A percentile compares a stretch with the other conserved stretches of the same genome.
These are phyloP conservation scores for Fusarium pseudonygamai DNA, from an alignment of 2,329 filamentous ascomycete genomes.

Conservation along the genomic window DNA sequence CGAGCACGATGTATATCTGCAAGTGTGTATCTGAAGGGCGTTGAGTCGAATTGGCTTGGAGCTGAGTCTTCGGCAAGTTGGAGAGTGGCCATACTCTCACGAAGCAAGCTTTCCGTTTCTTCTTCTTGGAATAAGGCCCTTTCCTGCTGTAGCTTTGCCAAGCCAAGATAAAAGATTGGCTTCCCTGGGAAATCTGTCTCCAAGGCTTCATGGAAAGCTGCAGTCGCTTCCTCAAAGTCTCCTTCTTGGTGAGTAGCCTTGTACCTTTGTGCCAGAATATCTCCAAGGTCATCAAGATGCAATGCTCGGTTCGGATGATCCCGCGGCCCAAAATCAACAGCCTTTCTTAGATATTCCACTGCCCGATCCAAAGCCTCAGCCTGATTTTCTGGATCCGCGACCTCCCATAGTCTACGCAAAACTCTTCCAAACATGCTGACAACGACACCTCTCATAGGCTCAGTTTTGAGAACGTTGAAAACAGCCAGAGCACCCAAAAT, in stretches of 20 bases:
- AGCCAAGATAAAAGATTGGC: not conserved
- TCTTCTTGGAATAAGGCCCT: not conserved
- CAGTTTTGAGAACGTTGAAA: not conserved
- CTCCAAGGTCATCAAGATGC: not conserved
- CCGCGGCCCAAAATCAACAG: not conserved
- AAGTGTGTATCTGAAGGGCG: not conserved
- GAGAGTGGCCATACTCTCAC: not conserved
- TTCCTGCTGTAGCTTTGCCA: not conserved
- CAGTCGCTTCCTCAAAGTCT: not conserved
- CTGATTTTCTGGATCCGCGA: not conserved
- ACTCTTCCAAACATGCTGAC: not conserved
- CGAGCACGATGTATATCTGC: not conserved
- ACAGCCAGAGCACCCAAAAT: not conserved
- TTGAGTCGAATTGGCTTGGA: not conserved
- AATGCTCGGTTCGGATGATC: not conserved
- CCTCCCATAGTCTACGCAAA: not conserved
- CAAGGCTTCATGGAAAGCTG: not conserved
- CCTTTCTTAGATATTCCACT: not conserved
- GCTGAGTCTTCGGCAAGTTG: not conserved
- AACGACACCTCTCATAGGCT: not conserved
- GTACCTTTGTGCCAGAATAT: not conserved
- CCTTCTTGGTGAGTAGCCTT: fast-evolving
- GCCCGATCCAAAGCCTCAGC: not conserved
- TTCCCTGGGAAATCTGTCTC: not conserved
- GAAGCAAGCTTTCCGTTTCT: fast-evolving